A percentile compares a stretch with the other conserved stretches of the same genome.
Evolutionary conservation across 1,284 basidiomycete genomes (phyloP).

Genomic region (Leucoagaricus sp.): DNA sequence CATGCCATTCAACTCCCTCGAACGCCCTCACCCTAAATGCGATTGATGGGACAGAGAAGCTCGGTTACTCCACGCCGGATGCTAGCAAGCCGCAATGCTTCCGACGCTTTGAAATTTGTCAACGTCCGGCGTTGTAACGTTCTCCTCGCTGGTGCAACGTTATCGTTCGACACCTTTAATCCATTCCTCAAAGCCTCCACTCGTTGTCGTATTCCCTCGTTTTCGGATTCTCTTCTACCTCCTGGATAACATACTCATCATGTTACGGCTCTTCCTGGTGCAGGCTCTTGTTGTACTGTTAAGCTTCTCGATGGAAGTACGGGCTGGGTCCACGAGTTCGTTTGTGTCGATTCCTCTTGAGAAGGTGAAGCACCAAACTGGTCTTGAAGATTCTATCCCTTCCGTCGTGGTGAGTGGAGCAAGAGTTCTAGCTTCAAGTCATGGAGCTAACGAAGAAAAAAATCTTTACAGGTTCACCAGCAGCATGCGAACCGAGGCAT

Average conservation of each 20-base stretch:
- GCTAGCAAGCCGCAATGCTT: background rate
- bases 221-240: background rate
- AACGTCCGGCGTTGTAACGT: background rate
- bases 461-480: slow-evolving; percentile 54
- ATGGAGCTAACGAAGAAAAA: background rate
- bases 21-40: too few relatives aligned
- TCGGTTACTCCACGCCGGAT: background rate
- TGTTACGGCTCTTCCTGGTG: background rate
- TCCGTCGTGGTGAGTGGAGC: background rate
- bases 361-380: background rate
- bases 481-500: slow-evolving; percentile 71
- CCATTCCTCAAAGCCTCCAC: background rate
- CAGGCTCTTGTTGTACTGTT: background rate
- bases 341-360: slow-evolving; percentile 9
- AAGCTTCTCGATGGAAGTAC: background rate
- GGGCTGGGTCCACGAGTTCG: background rate
- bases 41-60: background rate
- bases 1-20: too few relatives aligned
- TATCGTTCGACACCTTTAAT: too few relatives aligned
- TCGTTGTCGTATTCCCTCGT: background rate
- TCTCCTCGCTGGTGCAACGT: background rate
- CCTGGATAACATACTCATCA: background rate
- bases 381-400: background rate
- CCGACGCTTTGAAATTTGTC: background rate
- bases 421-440: background rate